A percentile compares a stretch with the other conserved stretches of the same genome.
Conservation (phyloP, 257 asterid species). For the Apocynum venetum region DNA sequence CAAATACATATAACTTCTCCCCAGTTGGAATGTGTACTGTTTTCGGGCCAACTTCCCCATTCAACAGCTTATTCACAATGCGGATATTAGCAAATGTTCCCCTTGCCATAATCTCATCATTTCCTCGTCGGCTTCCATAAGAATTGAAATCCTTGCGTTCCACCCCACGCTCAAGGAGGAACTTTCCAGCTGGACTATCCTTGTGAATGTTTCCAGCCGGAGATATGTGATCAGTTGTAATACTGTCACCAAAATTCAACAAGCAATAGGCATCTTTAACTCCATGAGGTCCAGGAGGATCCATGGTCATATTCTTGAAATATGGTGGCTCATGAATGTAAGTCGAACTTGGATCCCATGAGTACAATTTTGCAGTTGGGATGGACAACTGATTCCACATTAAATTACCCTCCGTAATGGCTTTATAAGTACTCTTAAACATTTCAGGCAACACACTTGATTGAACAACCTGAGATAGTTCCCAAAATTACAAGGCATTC, state of each 20-base stretch:
- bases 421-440: conserved; percentile 87
- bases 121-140: conserved; percentile 97
- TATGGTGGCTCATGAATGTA: conserved; percentile 97
- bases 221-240: conserved; percentile 92
- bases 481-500: conserved; percentile 6
- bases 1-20: conserved; percentile 68
- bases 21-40: conserved; percentile 86
- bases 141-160: conserved; percentile 87
- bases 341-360: conserved; percentile 84
- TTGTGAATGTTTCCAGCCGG: conserved; percentile 96
- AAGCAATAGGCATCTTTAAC: conserved; percentile 96
- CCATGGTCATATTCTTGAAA: conserved; percentile 86
- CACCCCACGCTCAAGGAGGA: conserved; percentile 67
- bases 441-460: conserved; percentile 85
- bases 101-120: conserved; percentile 94
- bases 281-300: conserved; percentile 88
- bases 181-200: conserved; percentile 95
- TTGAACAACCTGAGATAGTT: conserved; percentile 63
- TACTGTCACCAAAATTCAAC: conserved; percentile 88
- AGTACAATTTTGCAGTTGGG: conserved; percentile 57
- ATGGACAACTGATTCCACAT: conserved; percentile 85
- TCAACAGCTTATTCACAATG: conserved; percentile 79
- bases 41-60: conserved; percentile 92
- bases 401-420: conserved; percentile 81
- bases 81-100: conserved; percentile 98